Evolutionary conservation across 495 filamentous ascomycete genomes (phyloP), one percentile per base, ranked within the genome.

Genomic region (Podospora didyma): DNA sequence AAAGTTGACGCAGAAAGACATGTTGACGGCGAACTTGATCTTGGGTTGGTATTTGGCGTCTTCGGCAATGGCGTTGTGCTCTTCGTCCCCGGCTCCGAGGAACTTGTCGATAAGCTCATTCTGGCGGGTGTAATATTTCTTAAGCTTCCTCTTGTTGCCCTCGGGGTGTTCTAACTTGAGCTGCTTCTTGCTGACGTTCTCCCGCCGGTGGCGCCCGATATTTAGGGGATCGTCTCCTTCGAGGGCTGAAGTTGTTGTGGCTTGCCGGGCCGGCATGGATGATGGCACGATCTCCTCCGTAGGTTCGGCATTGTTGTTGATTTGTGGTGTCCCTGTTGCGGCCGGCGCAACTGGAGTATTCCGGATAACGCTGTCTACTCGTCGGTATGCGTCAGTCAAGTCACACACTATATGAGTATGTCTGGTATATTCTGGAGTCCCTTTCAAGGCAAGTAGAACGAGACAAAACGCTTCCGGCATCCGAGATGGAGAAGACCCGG

Each of bases 81-180:
- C 79, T 62, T 82, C 81, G 59, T 81, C 79, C 24, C 71, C 72
- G 52, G 74, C 78, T 17, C 74, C 71, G 21, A 83, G 69, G 53
- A 82, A 81, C 54, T 79, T 71, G 63, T 81, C 77, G 60, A 83
- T 83, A 26, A 81, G 73, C 37, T 77, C 69, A 54, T 83, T 82
- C 56, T 81, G 79, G 46, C 75, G 64, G 23, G 70, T 75, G 62
- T 82, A 83, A 63, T 82, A 82, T 63, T 77, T 79, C 60, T 75
- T 75, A 37, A 81, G 66, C 45, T 74, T 62, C 47, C 54, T 70
- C 56, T 72, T 72, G 60, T 77, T 70, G 7, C 73, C 74, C 23
- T 71, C 66, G 21, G 78, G 76, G 51, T 78, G 72, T 26, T 75
- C 72, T 53, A 65, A 61, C 51, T 74, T 72, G 60, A 80, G 71